Conservation (phyloP, 140 eudicot species). For the Oenanthe javanica region DNA sequence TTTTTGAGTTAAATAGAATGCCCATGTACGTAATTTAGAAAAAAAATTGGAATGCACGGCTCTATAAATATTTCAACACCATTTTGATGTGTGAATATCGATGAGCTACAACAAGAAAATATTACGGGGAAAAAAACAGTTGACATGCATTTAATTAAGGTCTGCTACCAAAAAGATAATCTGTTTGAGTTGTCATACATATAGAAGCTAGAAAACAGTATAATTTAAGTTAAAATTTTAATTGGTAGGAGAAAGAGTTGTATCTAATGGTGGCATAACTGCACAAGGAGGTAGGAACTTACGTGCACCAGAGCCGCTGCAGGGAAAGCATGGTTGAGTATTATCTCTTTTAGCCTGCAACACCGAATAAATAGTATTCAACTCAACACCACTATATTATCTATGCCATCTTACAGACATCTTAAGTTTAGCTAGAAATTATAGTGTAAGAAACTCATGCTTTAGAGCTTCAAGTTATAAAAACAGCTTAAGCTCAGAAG, state of each 20-base stretch:
- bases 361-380: background rate
- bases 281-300: conserved; percentile 23
- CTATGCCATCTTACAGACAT: background rate
- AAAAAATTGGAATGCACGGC: background rate
- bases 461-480: background rate
- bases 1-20: background rate
- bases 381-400: background rate
- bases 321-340: conserved; percentile 97
- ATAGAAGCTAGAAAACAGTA: background rate
- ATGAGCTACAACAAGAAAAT: background rate
- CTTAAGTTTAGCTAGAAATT: background rate
- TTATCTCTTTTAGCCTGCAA: conserved; percentile 86
- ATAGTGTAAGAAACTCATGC: background rate
- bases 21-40: too few relatives aligned
- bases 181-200: too few relatives aligned
- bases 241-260: background rate
- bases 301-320: conserved; percentile 93
- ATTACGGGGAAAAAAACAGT: background rate
- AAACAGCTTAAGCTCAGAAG: background rate
- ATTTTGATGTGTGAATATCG: background rate
- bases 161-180: background rate
- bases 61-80: background rate
- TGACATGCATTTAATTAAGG: background rate
- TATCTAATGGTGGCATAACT: background rate
- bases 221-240: too few relatives aligned